phyloP scores from a whole-genome alignment of 169 alveolate species.

The Neospora caninum region DNA sequence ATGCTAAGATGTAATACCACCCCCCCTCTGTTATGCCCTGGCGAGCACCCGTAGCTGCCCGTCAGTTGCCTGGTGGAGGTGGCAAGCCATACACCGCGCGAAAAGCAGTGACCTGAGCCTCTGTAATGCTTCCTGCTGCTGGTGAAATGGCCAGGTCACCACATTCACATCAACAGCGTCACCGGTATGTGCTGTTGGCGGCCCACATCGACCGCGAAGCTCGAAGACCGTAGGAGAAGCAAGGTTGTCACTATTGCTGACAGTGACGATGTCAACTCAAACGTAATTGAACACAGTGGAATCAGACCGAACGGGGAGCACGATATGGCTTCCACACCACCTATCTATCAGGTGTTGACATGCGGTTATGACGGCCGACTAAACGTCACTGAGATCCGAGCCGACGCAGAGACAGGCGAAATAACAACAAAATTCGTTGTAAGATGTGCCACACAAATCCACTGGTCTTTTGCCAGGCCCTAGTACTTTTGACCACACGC shows the following conservation, averaged over 20 bases:
- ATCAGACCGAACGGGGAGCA: background rate
- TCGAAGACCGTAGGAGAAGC: background rate
- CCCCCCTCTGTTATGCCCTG: no score
- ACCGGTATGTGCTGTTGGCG: slow-evolving; percentile 39
- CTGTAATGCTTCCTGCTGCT: no score
- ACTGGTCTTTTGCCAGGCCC: background rate
- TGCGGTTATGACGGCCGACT: slow-evolving; percentile 34
- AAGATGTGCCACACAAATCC: background rate
- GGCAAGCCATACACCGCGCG: no score
- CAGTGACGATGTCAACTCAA: background rate
- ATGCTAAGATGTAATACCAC: no score
- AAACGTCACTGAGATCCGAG: slow-evolving; percentile 25
- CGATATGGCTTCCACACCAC: background rate
- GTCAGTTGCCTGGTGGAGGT: no score
- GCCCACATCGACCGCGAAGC: background rate
- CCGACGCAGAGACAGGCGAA: slow-evolving; percentile 32
- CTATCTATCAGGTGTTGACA: background rate
- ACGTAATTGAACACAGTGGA: background rate
- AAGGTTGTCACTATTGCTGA: background rate
- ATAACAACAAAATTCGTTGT: background rate
- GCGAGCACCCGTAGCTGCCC: no score
- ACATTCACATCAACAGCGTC: slow-evolving; percentile 28
- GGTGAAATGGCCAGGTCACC: background rate
- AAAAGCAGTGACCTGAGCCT: no score
- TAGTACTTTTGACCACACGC: background rate